Conservation (phyloP, 2,329 filamentous ascomycete species). For the Capronia coronata region DNA sequence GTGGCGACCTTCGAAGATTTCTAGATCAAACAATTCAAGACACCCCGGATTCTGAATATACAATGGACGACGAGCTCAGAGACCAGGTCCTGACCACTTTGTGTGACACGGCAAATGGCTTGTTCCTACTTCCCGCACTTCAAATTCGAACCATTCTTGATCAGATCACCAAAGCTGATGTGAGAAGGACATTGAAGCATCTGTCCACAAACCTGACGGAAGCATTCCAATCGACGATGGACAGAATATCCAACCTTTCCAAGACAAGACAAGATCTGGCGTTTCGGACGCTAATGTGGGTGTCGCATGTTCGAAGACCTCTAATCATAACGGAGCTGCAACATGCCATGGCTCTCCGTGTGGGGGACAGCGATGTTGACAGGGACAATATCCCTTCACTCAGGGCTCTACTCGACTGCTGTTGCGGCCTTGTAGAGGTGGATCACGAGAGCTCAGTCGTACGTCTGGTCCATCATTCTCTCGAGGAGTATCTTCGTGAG, state of each 20-base stretch:
- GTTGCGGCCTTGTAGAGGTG: conserved; percentile 33
- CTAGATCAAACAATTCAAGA: conserved; percentile 27
- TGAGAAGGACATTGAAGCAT: conserved; percentile 28
- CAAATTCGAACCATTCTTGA: conserved; percentile 31
- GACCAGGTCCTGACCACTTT: conserved; percentile 28
- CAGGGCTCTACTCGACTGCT: conserved; percentile 29
- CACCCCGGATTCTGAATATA: conserved; percentile 21
- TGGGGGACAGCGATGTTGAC: conserved; percentile 27
- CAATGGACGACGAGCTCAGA: conserved; percentile 28
- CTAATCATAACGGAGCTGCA: conserved; percentile 30
- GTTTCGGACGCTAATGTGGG: conserved; percentile 30
- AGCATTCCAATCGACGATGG: conserved; percentile 30
- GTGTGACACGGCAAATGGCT: conserved; percentile 27
- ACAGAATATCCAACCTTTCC: conserved; percentile 28
- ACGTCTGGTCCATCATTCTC: conserved; percentile 34
- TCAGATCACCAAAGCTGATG: conserved; percentile 31
- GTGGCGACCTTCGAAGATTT: conserved; percentile 26
- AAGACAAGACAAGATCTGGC: conserved; percentile 28
- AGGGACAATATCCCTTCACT: conserved; percentile 28
- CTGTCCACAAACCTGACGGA: conserved; percentile 28
- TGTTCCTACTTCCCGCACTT: conserved; percentile 33
- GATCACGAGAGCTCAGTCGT: conserved; percentile 32
- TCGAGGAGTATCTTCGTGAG: conserved; percentile 33
- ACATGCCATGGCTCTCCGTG: conserved; percentile 31
- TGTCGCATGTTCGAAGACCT: conserved; percentile 30